These are phyloP conservation scores for Euphorbia lathyris DNA, from an alignment of 345 rosid genomes.

Conservation along the genomic window DNA sequence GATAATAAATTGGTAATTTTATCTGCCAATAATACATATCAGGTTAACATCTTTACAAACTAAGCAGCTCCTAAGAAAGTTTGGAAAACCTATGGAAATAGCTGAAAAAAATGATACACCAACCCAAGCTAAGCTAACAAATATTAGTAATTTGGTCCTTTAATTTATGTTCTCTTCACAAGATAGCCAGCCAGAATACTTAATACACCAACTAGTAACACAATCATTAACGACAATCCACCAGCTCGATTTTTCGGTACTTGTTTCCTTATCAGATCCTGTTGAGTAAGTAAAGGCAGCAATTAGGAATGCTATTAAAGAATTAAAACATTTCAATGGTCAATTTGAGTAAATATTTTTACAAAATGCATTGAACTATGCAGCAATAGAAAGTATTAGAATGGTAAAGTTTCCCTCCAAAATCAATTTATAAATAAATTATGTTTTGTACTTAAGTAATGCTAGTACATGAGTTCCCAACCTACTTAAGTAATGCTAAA, in stretches of 20 bases:
- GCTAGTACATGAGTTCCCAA: no score
- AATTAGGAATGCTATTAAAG: neutral
- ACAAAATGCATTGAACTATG: slow-evolving; percentile 1
- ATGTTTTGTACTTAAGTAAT: no score
- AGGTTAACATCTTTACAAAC: slow-evolving; percentile 7
- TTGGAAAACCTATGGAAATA: slow-evolving; percentile 1
- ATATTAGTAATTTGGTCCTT: neutral
- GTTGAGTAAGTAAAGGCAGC: slow-evolving; percentile 14
- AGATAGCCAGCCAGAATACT: slow-evolving; percentile 60
- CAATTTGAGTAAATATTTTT: neutral
- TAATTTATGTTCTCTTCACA: slow-evolving; percentile 35
- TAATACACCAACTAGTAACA: slow-evolving; percentile 53
- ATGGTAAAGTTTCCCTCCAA: neutral
- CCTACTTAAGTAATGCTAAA: neutral
- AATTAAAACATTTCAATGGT: neutral
- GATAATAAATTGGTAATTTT: neutral
- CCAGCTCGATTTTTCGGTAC: slow-evolving; percentile 38
- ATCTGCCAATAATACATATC: slow-evolving; percentile 4
- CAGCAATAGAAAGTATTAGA: neutral
- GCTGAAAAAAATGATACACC: neutral
- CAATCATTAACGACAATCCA: slow-evolving; percentile 45
- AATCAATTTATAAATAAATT: no score
- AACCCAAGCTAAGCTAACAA: slow-evolving; percentile 15
- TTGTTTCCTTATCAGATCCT: slow-evolving; percentile 63
- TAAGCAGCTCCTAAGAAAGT: neutral